Percentiles rank a stretch among this genome's conserved stretches.
Evolutionary conservation across 768 basidiomycete species (phyloP).

Genomic region (Phylloporus sp.): DNA sequence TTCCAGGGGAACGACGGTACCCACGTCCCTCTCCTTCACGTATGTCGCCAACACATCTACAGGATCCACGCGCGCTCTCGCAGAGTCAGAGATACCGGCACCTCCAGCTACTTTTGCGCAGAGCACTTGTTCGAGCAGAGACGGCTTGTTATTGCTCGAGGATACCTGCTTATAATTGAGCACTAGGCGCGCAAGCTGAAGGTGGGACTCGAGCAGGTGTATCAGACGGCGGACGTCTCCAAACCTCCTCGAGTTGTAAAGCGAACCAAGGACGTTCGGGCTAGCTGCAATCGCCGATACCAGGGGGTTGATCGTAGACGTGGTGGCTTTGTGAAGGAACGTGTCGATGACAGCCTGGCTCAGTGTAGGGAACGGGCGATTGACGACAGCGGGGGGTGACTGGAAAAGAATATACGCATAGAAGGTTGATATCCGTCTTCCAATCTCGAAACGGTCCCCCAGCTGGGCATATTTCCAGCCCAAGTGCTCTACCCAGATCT

Average conservation of each 20-base stretch:
- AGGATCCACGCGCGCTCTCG: constrained; percentile 54
- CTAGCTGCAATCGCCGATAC: constrained; percentile 65
- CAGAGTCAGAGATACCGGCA: constrained; percentile 39
- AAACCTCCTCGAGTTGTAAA: constrained; percentile 60
- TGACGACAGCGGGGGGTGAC: constrained; percentile 48
- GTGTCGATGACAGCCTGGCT: constrained; percentile 64
- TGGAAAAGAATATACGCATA: constrained; percentile 65
- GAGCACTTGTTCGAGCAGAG: constrained; percentile 70
- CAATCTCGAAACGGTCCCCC: constrained; percentile 81
- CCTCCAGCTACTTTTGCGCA: constrained; percentile 57
- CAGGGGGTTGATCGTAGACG: constrained; percentile 77
- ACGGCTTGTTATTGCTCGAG: constrained; percentile 40
- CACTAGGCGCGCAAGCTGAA: constrained; percentile 56
- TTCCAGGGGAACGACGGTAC: constrained; percentile 55
- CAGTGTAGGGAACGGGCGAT: constrained; percentile 55
- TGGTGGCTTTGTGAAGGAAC: constrained; percentile 69
- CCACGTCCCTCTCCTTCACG: constrained; percentile 60
- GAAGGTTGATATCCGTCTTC: constrained; percentile 56
- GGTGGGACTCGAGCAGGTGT: constrained; percentile 61
- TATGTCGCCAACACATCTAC: constrained; percentile 71
- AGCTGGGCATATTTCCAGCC: constrained; percentile 84
- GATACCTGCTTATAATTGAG: constrained; percentile 60
- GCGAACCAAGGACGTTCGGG: constrained; percentile 48
- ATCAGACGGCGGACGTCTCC: constrained; percentile 67
- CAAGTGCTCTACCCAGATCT: constrained; percentile 83